A percentile compares a stretch with the other conserved stretches of the same genome.
Evolutionary conservation across 768 basidiomycete species (phyloP).

Genomic region (Mycena alexandri): DNA sequence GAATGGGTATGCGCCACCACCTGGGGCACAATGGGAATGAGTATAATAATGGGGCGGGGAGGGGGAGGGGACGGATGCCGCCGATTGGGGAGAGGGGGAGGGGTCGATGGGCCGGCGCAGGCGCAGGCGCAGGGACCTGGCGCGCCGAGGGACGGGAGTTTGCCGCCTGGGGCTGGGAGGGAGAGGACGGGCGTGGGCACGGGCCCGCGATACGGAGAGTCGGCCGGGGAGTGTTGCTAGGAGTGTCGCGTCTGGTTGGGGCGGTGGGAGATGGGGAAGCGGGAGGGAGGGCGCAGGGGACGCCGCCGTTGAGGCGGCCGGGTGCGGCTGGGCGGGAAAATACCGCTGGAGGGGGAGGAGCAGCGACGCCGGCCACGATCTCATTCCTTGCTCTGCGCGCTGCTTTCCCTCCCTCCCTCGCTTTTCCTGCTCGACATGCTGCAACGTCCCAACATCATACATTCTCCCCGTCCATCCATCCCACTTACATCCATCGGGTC

Average conservation of each 20-base stretch:
- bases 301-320: slow-evolving; percentile 30
- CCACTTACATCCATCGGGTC: too few species aligned
- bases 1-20: too few species aligned
- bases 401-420: too few species aligned
- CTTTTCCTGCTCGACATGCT: too few species aligned
- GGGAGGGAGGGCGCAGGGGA: slow-evolving; percentile 29
- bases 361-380: background rate
- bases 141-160: slow-evolving; percentile 15
- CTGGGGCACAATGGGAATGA: background rate
- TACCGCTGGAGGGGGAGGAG: slow-evolving; percentile 14
- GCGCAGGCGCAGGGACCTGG: slow-evolving; percentile 26
- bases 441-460: too few species aligned
- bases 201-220: slow-evolving; percentile 30
- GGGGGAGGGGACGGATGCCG: slow-evolving; percentile 42
- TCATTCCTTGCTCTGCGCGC: too few species aligned
- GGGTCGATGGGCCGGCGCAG: slow-evolving; percentile 33
- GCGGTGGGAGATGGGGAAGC: slow-evolving; percentile 37
- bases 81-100: slow-evolving; percentile 35
- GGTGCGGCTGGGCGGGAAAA: slow-evolving; percentile 30
- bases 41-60: background rate
- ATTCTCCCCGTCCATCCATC: too few species aligned
- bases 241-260: slow-evolving; percentile 25
- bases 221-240: slow-evolving; percentile 35
- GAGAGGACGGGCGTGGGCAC: slow-evolving; percentile 14
- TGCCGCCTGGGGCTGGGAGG: slow-evolving; percentile 28